Conservation (phyloP, 2,329 filamentous ascomycete species). For the Dendrostoma leiphaemia region DNA sequence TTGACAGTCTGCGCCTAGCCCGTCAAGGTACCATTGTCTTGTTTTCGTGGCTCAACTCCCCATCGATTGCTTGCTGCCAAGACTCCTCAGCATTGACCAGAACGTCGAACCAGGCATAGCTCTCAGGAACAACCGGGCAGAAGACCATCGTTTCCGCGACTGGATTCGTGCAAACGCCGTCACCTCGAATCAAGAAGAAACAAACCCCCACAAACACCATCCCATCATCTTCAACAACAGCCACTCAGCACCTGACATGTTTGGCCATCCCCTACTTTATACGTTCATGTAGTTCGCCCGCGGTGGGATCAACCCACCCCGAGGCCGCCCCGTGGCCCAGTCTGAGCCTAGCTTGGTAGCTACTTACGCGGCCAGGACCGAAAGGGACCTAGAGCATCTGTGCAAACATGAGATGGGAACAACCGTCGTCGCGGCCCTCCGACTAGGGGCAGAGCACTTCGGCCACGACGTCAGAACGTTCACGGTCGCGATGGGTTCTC, state of each 20-base stretch:
- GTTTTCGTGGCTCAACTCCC: too few relatives aligned
- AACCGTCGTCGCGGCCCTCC: not conserved
- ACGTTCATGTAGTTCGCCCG: not conserved
- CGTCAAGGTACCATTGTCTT: not conserved
- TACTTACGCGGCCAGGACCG: too few relatives aligned
- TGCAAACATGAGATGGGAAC: not conserved
- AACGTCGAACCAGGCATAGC: too few relatives aligned
- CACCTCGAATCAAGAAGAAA: not conserved
- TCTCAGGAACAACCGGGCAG: not conserved
- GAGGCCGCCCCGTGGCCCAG: not conserved
- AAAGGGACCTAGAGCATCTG: too few relatives aligned
- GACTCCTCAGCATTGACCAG: not conserved
- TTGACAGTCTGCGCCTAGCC: not conserved
- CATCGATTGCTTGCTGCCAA: not conserved
- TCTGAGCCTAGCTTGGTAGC: too few relatives aligned
- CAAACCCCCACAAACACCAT: not conserved
- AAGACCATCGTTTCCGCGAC: not conserved
- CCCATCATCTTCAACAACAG: not conserved
- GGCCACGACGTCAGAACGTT: not conserved
- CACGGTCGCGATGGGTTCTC: too few relatives aligned
- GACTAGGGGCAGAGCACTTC: not conserved
- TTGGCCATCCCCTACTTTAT: too few relatives aligned
- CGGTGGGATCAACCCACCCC: not conserved
- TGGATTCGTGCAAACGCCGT: not conserved
- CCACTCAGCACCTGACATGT: not conserved